Evolutionary conservation across 208 protist species (phyloP), one percentile per base, ranked within the genome.

Genomic region (Trypanosoma cruzi): DNA sequence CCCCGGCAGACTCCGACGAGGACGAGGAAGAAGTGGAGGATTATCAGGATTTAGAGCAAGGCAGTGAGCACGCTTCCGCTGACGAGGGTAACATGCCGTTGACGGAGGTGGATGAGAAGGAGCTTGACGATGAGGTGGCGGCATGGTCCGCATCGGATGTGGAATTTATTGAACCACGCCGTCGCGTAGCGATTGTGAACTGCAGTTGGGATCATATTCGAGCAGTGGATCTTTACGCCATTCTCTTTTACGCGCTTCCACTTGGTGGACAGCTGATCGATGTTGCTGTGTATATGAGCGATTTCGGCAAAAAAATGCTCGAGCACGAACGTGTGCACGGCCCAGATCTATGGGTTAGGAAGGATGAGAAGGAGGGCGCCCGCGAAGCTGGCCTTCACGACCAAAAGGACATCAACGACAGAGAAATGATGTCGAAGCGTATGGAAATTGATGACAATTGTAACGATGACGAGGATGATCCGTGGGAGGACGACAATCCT

Each of bases 151-250:
- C 75, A 10, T 85, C 88, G 28, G 86, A 94, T 36, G 82, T 93
- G 48, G 90, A 95, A 66, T 77, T 86, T 54, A 88, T 82, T 49
- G 86, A 92, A 44, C 84, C 88, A 0, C 88, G 85, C 29, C 75
- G 72, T 20, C 96, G 98, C 29, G 53, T 99, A 37, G 97, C 98
- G 18, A 85, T 99, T 28, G 85, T 96, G 57, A 98, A 98, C 84
- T 98, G 94, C 72, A 96, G 99, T 81, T 99, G 97, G 97, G 96
- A 98, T 53, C 88, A 98, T 71, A 79, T 99, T 49, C 79, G 84
- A 29, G 92, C 94, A 18, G 86, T 92, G n/a, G 96, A 99, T 80
- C 74, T 99, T 10, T 97, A 98, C 68, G 90, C 95, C 0, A 75
- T 99, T n/a, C 84, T 99, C 40, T 91, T 98, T 50, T 93, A 98